A percentile compares a stretch with the other conserved stretches of the same genome.
Evolutionary conservation across 1,284 basidiomycete species (phyloP).

Genomic region (Apiotrichum mycotoxinovorans): DNA sequence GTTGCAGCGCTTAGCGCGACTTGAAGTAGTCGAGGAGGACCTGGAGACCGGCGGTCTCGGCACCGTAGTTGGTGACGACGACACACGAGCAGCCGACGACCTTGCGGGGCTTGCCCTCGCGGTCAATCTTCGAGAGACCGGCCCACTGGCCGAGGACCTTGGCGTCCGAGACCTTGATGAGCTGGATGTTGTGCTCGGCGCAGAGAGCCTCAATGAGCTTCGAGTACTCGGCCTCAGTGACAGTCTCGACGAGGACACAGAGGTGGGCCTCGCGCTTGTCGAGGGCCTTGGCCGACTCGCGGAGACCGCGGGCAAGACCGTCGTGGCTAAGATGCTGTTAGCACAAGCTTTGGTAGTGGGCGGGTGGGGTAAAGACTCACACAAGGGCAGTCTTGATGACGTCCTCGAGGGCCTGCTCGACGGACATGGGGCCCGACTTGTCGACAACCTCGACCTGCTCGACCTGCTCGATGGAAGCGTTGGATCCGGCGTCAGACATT

Average conservation of each 20-base stretch:
- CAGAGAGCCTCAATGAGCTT: conserved; percentile 99
- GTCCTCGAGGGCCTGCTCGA: conserved; percentile 97
- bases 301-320: conserved; percentile 94
- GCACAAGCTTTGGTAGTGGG: no score
- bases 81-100: conserved; percentile 94
- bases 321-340: conserved; percentile 59
- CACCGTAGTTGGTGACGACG: conserved; percentile 97
- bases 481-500: conserved; percentile 99
- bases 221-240: conserved; percentile 98
- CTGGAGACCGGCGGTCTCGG: conserved; percentile 92
- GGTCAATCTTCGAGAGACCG: conserved; percentile 98
- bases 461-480: conserved; percentile 60
- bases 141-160: conserved; percentile 98
- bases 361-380: not conserved
- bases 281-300: conserved; percentile 95
- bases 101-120: conserved; percentile 98
- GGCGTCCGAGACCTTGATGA: conserved; percentile 96
- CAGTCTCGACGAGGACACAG: conserved; percentile 98
- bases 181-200: conserved; percentile 97
- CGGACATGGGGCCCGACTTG: conserved; percentile 84
- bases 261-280: conserved; percentile 99
- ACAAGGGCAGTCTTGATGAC: conserved; percentile 69
- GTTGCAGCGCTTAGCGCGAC: conserved; percentile 43
- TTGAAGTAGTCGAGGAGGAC: conserved; percentile 77
- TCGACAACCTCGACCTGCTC: conserved; percentile 74